phyloP scores from a whole-genome alignment of 2,329 filamentous ascomycete genomes.

The Diaporthe amygdali region DNA sequence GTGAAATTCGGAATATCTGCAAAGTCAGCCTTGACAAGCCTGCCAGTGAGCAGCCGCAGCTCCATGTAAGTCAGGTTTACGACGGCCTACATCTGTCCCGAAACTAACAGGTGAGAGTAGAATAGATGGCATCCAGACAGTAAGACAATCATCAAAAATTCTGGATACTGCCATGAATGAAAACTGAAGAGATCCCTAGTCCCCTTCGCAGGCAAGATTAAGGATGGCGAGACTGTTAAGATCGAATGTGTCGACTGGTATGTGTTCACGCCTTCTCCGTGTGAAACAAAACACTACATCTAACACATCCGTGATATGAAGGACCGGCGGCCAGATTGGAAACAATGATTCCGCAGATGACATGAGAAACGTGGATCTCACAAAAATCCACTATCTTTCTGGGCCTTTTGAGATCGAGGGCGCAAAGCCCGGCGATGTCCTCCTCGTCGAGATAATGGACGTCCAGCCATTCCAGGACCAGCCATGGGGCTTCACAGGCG shows the following conservation, averaged over 20 bases:
- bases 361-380: constrained; percentile 82
- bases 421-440: constrained; percentile 82
- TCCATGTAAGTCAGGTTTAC: constrained; percentile 66
- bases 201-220: constrained; percentile 74
- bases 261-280: neutral
- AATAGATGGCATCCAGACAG: constrained; percentile 95
- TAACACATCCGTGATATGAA: constrained; percentile 29
- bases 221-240: constrained; percentile 86
- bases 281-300: constrained; percentile 14
- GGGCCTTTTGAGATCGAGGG: constrained; percentile 88
- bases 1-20: constrained; percentile 67
- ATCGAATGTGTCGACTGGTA: constrained; percentile 89
- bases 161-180: neutral
- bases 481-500: constrained; percentile 89
- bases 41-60: constrained; percentile 69
- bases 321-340: constrained; percentile 79
- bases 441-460: constrained; percentile 90
- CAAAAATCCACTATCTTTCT: constrained; percentile 83
- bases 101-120: constrained; percentile 44
- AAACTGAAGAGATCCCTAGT: constrained; percentile 55
- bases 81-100: neutral
- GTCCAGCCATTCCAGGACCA: constrained; percentile 86
- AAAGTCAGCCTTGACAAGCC: constrained; percentile 76
- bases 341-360: constrained; percentile 94
- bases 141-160: constrained; percentile 45